phyloP scores from a whole-genome alignment of 2,329 filamentous ascomycete genomes.

The Didymella pinodella region DNA sequence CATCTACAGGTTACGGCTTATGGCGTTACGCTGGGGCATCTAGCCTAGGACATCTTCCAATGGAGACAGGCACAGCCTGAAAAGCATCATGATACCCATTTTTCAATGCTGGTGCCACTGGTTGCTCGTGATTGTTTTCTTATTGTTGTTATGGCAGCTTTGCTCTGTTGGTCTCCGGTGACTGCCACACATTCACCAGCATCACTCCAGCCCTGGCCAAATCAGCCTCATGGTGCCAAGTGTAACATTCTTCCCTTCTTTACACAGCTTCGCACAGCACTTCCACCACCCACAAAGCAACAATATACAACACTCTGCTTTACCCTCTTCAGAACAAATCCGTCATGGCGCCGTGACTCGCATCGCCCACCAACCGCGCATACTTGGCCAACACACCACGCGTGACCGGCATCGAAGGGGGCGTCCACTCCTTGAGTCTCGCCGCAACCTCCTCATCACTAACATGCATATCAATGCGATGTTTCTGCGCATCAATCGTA shows the following conservation, averaged over 20 bases:
- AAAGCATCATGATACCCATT: slow-evolving; percentile 42
- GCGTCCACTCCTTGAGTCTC: slow-evolving; percentile 72
- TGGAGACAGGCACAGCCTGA: slow-evolving; percentile 45
- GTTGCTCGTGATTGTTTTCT: background rate
- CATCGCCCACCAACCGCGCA: slow-evolving; percentile 84
- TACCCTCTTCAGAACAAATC: slow-evolving; percentile 67
- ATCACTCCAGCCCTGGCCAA: background rate
- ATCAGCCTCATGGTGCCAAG: too few relatives aligned
- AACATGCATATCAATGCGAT: slow-evolving; percentile 75
- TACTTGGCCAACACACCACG: slow-evolving; percentile 92
- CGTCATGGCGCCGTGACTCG: slow-evolving; percentile 88
- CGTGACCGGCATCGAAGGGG: slow-evolving; percentile 75
- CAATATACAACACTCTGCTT: background rate
- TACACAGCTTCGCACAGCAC: too few relatives aligned
- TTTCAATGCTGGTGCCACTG: slow-evolving; percentile 3
- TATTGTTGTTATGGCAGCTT: background rate
- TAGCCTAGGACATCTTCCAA: slow-evolving; percentile 47
- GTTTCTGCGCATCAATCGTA: slow-evolving; percentile 84
- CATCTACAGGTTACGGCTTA: slow-evolving; percentile 47
- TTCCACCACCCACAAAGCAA: too few relatives aligned
- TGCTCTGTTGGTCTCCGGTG: too few relatives aligned
- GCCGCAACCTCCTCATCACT: slow-evolving; percentile 73
- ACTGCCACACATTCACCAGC: background rate
- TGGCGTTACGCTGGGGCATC: slow-evolving; percentile 47
- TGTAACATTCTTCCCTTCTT: too few relatives aligned